These are phyloP conservation scores for Astrephomene gubernaculifera DNA, from an alignment of 139 green algal genomes.

Conservation along the genomic window DNA sequence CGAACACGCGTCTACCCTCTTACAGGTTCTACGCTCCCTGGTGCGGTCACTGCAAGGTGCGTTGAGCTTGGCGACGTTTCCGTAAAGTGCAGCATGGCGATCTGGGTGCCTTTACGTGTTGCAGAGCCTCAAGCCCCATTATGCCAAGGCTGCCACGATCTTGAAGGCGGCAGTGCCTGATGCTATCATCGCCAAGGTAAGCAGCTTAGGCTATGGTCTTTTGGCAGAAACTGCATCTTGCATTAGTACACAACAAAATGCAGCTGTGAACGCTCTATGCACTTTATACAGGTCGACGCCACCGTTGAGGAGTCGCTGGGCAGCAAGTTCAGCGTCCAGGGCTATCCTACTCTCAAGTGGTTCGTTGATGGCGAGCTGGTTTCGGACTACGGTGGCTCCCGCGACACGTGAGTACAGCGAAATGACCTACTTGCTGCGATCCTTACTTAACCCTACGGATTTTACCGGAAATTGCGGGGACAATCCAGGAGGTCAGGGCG, in stretches of 20 bases:
- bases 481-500: too few species aligned
- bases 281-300: constrained; percentile 77
- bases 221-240: background rate
- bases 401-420: constrained; percentile 82
- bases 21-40: constrained; percentile 55
- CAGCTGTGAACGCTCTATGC: background rate
- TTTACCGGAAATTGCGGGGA: too few species aligned
- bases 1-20: background rate
- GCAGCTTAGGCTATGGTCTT: background rate
- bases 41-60: constrained; percentile 60
- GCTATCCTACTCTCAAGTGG: constrained; percentile 92
- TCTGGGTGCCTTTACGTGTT: background rate
- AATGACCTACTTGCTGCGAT: too few species aligned
- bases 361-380: constrained; percentile 83
- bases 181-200: constrained; percentile 82
- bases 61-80: background rate
- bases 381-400: constrained; percentile 79
- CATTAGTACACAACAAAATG: background rate
- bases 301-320: constrained; percentile 74
- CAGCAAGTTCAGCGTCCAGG: constrained; percentile 72
- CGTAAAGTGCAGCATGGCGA: too few species aligned
- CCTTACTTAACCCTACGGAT: too few species aligned
- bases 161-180: constrained; percentile 68
- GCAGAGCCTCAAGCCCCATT: constrained; percentile 81
- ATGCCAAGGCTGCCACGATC: constrained; percentile 75